phyloP scores from a whole-genome alignment of 805 yeast genomes.

The Komagataella ulmi region DNA sequence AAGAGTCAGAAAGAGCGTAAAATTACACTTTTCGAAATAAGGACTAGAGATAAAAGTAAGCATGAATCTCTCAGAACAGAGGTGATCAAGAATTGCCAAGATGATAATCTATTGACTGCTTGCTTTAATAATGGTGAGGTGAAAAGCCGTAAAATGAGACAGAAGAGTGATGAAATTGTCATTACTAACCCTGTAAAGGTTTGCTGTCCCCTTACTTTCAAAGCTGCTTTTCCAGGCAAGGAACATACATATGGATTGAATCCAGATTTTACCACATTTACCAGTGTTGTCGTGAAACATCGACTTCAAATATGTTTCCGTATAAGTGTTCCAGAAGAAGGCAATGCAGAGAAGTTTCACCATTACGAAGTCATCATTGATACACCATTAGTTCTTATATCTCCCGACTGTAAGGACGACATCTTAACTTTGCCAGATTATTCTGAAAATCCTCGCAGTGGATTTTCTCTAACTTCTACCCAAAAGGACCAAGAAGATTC shows the following conservation, averaged over 20 bases:
- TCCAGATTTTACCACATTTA: conserved; percentile 49
- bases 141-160: not conserved
- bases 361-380: conserved; percentile 75
- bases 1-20: conserved; percentile 29
- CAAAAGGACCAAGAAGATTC: conserved; percentile 13
- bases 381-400: conserved; percentile 52
- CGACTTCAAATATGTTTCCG: conserved; percentile 60
- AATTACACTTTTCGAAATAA: conserved; percentile 48
- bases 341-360: conserved; percentile 33
- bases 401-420: conserved; percentile 21
- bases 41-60: conserved; percentile 33
- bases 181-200: conserved; percentile 23
- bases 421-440: conserved; percentile 25
- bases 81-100: conserved; percentile 36
- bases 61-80: conserved; percentile 39
- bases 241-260: conserved; percentile 25
- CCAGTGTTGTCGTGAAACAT: conserved; percentile 51
- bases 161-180: conserved; percentile 11
- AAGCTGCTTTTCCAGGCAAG: conserved; percentile 8
- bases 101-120: conserved; percentile 48
- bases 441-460: conserved; percentile 6
- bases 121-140: conserved; percentile 26
- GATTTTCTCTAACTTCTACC: not conserved
- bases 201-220: conserved; percentile 19
- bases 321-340: conserved; percentile 44